A percentile compares a stretch with the other conserved stretches of the same genome.
Evolutionary conservation across 225 moss, liverwort and hornwort genomes (phyloP).

Genomic region (Pleurozium schreberi): DNA sequence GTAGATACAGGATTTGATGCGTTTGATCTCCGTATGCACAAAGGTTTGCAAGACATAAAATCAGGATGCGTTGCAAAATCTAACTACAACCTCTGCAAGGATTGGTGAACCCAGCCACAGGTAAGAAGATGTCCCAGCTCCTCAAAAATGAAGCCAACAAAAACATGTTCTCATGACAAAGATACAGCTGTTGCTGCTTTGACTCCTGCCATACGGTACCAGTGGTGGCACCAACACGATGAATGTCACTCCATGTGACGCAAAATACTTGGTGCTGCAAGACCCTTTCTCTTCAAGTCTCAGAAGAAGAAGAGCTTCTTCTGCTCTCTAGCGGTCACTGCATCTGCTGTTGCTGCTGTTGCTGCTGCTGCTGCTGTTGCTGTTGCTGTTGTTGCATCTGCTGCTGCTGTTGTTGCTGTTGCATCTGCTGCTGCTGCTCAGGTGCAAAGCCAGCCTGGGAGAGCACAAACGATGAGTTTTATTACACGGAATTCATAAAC

Average conservation of each 20-base stretch:
- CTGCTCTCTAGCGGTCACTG: background rate
- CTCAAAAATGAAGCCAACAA: constrained; percentile 7
- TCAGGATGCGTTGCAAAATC: background rate
- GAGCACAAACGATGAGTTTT: background rate
- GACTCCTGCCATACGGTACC: background rate
- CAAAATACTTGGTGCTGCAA: background rate
- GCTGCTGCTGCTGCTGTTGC: too few relatives aligned
- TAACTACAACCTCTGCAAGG: background rate
- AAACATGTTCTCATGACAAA: background rate
- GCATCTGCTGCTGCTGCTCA: too few relatives aligned
- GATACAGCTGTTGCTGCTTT: background rate
- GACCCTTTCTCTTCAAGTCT: background rate
- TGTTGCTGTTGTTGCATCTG: constrained; percentile 27
- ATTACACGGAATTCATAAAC: background rate
- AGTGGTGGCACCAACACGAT: background rate
- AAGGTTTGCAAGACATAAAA: background rate
- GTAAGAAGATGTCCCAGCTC: background rate
- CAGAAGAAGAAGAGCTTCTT: background rate
- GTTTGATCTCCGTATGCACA: constrained; percentile 3
- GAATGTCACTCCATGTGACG: background rate
- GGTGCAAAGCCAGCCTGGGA: constrained; percentile 16
- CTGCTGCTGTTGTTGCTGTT: too few relatives aligned
- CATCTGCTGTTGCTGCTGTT: background rate
- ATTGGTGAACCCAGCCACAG: background rate
- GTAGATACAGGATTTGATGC: background rate